Conservation (phyloP, 768 basidiomycete species). For the Rhodotorula babjevae region DNA sequence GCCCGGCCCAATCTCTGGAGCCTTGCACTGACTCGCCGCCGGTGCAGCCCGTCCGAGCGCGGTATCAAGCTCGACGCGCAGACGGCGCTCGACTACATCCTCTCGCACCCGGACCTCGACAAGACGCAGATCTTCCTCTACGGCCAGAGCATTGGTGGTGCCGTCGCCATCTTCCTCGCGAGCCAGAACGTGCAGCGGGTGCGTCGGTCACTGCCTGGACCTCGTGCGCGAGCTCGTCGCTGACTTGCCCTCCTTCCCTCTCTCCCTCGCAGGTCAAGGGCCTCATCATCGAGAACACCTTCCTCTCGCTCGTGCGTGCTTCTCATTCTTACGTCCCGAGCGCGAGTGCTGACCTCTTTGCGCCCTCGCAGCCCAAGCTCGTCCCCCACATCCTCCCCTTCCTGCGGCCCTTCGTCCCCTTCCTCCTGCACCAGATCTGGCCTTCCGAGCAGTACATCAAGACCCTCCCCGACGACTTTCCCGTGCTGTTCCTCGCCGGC, state of each 20-base stretch:
- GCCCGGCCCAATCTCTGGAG: no score
- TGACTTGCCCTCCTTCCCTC: not conserved
- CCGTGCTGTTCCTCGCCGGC: slow-evolving; percentile 80
- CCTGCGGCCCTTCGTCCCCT: slow-evolving; percentile 66
- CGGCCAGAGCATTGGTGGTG: slow-evolving; percentile 86
- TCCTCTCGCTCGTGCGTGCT: slow-evolving; percentile 61
- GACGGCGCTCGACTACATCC: slow-evolving; percentile 65
- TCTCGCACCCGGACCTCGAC: slow-evolving; percentile 60
- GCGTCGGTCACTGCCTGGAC: slow-evolving; percentile 47
- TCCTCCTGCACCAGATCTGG: slow-evolving; percentile 82
- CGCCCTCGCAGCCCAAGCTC: slow-evolving; percentile 54
- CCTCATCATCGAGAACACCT: slow-evolving; percentile 88
- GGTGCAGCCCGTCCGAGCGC: slow-evolving; percentile 51
- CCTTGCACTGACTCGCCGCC: no score
- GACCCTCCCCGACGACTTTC: slow-evolving; percentile 48
- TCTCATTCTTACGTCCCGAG: not conserved
- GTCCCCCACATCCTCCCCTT: slow-evolving; percentile 75
- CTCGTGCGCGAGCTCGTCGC: not conserved
- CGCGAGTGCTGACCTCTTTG: no score
- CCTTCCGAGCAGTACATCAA: slow-evolving; percentile 66
- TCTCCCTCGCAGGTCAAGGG: slow-evolving; percentile 61
- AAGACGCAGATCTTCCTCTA: slow-evolving; percentile 68
- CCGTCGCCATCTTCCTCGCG: slow-evolving; percentile 82
- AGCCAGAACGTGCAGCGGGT: slow-evolving; percentile 63
- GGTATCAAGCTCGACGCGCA: slow-evolving; percentile 71